phyloP scores from a whole-genome alignment of 1,284 basidiomycete genomes.

The Austroboletus sp. region DNA sequence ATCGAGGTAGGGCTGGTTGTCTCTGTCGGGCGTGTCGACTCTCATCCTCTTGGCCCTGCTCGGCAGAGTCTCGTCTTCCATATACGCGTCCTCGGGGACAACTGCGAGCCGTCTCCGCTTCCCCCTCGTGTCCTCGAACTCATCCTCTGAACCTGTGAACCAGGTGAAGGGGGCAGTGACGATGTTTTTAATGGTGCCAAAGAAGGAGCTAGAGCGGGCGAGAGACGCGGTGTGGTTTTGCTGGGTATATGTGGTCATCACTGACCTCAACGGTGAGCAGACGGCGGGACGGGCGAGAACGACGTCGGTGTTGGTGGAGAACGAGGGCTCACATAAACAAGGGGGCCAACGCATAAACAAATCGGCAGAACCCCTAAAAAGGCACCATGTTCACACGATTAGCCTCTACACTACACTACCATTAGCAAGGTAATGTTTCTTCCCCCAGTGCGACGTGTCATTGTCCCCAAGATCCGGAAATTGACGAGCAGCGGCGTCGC shows the following conservation, averaged over 20 bases:
- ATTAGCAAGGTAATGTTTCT: slow-evolving; percentile 11
- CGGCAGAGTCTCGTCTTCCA: slow-evolving; percentile 27
- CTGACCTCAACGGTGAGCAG: slow-evolving; percentile 16
- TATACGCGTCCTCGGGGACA: slow-evolving; percentile 28
- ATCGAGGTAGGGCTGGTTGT: slow-evolving; percentile 44
- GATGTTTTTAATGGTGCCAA: slow-evolving; percentile 56
- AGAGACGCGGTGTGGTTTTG: slow-evolving; percentile 26
- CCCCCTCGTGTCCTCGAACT: slow-evolving; percentile 42
- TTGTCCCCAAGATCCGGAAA: slow-evolving; percentile 3
- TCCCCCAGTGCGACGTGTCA: slow-evolving; percentile 8
- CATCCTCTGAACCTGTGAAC: slow-evolving; percentile 45
- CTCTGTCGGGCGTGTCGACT: slow-evolving; percentile 42
- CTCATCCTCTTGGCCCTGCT: slow-evolving; percentile 49
- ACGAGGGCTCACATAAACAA: slow-evolving; percentile 14
- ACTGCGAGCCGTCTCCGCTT: slow-evolving; percentile 44
- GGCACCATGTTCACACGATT: slow-evolving; percentile 17
- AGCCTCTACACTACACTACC: neutral
- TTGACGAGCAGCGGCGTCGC: slow-evolving; percentile 7
- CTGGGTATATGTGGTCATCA: slow-evolving; percentile 32
- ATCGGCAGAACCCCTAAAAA: slow-evolving; percentile 7
- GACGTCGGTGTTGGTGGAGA: slow-evolving; percentile 17
- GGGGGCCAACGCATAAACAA: slow-evolving; percentile 17
- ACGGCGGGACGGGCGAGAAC: slow-evolving; percentile 10
- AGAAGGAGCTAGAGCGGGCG: slow-evolving; percentile 45
- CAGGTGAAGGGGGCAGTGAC: slow-evolving; percentile 59